Evolutionary conservation across 1,284 basidiomycete species (phyloP), one percentile per base, ranked within the genome.

Genomic region (Inonotus hispidus): DNA sequence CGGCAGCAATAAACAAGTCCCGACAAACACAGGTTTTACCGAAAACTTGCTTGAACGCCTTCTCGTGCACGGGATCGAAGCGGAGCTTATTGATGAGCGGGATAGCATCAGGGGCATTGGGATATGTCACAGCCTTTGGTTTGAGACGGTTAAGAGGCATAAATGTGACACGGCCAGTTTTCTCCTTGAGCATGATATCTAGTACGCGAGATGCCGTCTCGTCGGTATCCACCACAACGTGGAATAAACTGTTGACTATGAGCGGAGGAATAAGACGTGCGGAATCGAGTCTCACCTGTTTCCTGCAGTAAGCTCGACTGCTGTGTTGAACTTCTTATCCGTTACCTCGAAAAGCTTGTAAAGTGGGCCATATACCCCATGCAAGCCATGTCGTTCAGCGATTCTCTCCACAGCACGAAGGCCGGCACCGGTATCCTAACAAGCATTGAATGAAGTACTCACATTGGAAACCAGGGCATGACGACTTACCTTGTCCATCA

Each of bases 81-180:
- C 80, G 79, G 60, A 99, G 82, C 72, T 95, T 95, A 64, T 88
- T 83, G 56, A 95, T 78, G 62, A 95, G 83, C 0, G 95, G 93
- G 47, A 98, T 86, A 0, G 93, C 94, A 67, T 99, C 96, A 60
- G 88, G 83, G 3, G 88, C 88, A 65, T 90, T 87, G 0, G 95
- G 95, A 13, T 80, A 75, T 0, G 78, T 74, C 0, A 80, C 77
- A 50, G 81, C 79, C 66, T 90, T 91, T 45, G 91, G 90, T 68
- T 91, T 89, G 56, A 99, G 84, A n/a, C 96, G 90, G 73, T 99
- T 99, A 50, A 99, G 82, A 13, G 97, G 97, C 88, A 99, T 95
- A 75, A 98, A 98, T 0, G 97, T 99, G 21, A 99, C 92, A 57
- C 97, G 87, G 0, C 97, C 97, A 4, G 85, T 90, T 71, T 90